These are phyloP conservation scores for Ogataea kodamae DNA, from an alignment of 805 yeast species.

Conservation along the genomic window DNA sequence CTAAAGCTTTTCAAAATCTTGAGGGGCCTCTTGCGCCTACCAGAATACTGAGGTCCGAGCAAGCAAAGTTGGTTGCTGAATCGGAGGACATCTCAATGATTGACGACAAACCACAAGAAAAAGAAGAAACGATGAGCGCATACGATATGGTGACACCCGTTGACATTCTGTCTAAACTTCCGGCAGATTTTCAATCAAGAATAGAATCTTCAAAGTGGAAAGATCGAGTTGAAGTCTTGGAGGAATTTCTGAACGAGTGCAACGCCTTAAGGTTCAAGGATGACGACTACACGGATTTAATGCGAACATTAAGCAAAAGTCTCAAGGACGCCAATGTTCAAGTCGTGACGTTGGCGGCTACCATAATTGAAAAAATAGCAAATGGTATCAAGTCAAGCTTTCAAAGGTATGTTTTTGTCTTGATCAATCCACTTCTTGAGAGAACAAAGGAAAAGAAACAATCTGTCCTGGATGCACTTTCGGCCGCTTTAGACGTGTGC, in stretches of 20 bases:
- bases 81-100: slow-evolving; percentile 40
- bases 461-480: slow-evolving; percentile 69
- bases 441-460: slow-evolving; percentile 87
- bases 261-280: slow-evolving; percentile 52
- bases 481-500: slow-evolving; percentile 60
- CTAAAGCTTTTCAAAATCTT: slow-evolving; percentile 59
- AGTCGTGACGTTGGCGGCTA: slow-evolving; percentile 78
- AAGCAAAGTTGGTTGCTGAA: slow-evolving; percentile 30
- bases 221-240: slow-evolving; percentile 82
- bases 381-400: slow-evolving; percentile 61
- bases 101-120: slow-evolving; percentile 25
- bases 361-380: slow-evolving; percentile 57
- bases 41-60: slow-evolving; percentile 53
- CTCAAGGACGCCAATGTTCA: slow-evolving; percentile 87
- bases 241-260: slow-evolving; percentile 49
- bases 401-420: slow-evolving; percentile 46
- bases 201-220: slow-evolving; percentile 78
- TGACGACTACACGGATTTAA: slow-evolving; percentile 64
- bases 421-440: slow-evolving; percentile 66
- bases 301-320: slow-evolving; percentile 62
- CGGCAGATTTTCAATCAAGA: slow-evolving; percentile 53
- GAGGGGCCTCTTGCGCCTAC: slow-evolving; percentile 45
- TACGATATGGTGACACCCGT: slow-evolving; percentile 69
- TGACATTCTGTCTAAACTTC: slow-evolving; percentile 62
- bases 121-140: slow-evolving; percentile 51